Evolutionary conservation across 768 basidiomycete species (phyloP), one percentile per base, ranked within the genome.

Genomic region (Pleurotus tuber-regium): DNA sequence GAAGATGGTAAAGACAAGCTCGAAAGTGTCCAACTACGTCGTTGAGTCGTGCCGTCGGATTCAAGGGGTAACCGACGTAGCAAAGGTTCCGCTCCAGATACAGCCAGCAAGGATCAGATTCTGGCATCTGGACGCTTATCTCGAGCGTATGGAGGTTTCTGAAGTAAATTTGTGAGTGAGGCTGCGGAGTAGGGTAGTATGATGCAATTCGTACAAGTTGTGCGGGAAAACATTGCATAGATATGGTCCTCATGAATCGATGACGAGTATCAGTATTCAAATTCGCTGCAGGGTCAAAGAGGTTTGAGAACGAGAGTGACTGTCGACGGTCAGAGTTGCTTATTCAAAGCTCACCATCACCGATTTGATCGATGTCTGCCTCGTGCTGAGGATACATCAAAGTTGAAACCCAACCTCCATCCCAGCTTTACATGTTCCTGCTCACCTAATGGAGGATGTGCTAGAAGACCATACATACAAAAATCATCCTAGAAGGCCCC

Each of bases 41-140:
- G 14, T 28, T 25, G 43, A 44, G 14, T 44, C 26, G 24, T n/a
- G 16, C 25, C n/a, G 43, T 44, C 43, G 43, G 43, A 25, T 19
- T 44, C 43, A 26, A 44, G 43, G 19, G 43, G 43, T 28, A 28
- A n/a, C 43, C 43, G 43, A 44, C 25, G 14, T 25, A 25, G 23
- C 25, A n/a, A 43, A n/a, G 16, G 43, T 29, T 38, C 35, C 35
- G 35, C 21, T n/a, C n/a, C n/a, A n/a, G n/a, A n/a, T n/a, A n/a
- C n/a, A n/a, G n/a, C n/a, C 8, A 8, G 6, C 5, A 38, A 6
- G 6, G 6, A 38, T 38, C 5, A 38, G 36, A 38, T 4, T 6
- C 12, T 38, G 6, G 36, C 36, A 18, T 38, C 36, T 38, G 36
- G 19, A 38, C 12, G n/a, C 14, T 18, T 38, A n/a, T n/a, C n/a